These are phyloP conservation scores for Colletotrichum chrysophilum DNA, from an alignment of 2,329 filamentous ascomycete species.

Conservation along the genomic window DNA sequence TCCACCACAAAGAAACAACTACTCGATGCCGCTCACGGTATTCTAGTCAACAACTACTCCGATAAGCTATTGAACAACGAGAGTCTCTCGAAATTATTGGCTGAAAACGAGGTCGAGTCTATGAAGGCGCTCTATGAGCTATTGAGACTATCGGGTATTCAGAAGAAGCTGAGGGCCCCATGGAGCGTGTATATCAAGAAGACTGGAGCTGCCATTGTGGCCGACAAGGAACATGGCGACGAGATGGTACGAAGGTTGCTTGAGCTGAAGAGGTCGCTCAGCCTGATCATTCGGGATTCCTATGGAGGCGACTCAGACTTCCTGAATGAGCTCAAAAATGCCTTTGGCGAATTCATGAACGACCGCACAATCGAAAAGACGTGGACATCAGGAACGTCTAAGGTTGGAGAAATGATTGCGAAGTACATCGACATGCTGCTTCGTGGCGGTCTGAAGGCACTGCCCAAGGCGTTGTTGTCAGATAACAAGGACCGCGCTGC, in stretches of 20 bases:
- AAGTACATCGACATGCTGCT: conserved; percentile 94
- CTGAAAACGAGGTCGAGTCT: conserved; percentile 70
- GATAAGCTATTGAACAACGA: conserved; percentile 68
- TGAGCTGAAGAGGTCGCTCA: conserved; percentile 79
- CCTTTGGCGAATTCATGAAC: conserved; percentile 92
- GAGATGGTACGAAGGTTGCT: conserved; percentile 88
- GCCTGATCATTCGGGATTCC: conserved; percentile 76
- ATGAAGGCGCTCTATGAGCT: conserved; percentile 81
- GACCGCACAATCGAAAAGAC: conserved; percentile 75
- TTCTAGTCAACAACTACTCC: conserved; percentile 73
- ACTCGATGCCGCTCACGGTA: conserved; percentile 73
- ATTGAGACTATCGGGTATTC: conserved; percentile 73
- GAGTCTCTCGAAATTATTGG: conserved; percentile 75
- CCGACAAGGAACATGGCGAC: conserved; percentile 77
- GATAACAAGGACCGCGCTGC: conserved; percentile 62
- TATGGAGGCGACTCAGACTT: conserved; percentile 82
- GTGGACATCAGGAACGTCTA: conserved; percentile 85
- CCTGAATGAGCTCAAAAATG: conserved; percentile 78
- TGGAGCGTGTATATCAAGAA: conserved; percentile 82
- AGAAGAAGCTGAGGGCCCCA: conserved; percentile 70
- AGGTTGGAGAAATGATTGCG: conserved; percentile 98
- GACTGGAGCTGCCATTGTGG: conserved; percentile 78
- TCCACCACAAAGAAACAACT: conserved; percentile 81
- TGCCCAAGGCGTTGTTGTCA: conserved; percentile 72
- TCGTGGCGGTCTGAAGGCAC: conserved; percentile 83